phyloP scores from a whole-genome alignment of 768 basidiomycete species.

The Mycena vitilis region DNA sequence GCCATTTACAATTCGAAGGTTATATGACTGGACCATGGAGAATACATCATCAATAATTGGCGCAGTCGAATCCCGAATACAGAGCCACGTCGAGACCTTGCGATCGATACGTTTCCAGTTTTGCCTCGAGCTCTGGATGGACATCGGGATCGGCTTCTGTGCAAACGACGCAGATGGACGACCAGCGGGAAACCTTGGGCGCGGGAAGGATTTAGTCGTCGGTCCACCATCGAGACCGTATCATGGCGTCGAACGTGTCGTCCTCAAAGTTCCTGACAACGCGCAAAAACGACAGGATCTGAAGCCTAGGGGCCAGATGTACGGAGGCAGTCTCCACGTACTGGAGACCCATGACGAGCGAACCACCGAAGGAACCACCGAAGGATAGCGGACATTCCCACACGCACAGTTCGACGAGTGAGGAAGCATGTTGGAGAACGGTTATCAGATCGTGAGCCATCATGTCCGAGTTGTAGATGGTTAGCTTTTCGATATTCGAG shows the following conservation, averaged over 20 bases:
- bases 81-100: slow-evolving; percentile 20
- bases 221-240: slow-evolving; percentile 30
- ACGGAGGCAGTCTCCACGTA: neutral
- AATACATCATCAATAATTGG: no score
- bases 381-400: neutral
- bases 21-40: no score
- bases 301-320: slow-evolving; percentile 14
- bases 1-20: no score
- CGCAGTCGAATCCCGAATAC: no score
- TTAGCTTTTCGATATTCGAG: slow-evolving; percentile 9
- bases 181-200: slow-evolving; percentile 24
- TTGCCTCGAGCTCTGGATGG: neutral
- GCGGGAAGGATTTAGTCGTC: slow-evolving; percentile 16
- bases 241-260: slow-evolving; percentile 13
- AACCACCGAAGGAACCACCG: slow-evolving; percentile 16
- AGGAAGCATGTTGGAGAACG: slow-evolving; percentile 13
- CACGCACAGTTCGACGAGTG: slow-evolving; percentile 1
- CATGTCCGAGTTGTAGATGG: neutral
- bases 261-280: neutral
- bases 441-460: neutral
- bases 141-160: neutral
- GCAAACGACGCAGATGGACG: neutral
- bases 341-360: neutral
- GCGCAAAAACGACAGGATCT: neutral
- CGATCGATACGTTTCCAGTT: slow-evolving; percentile 1